Conservation (phyloP, 2,329 filamentous ascomycete genomes). For the Sphaerostilbella broomeana region DNA sequence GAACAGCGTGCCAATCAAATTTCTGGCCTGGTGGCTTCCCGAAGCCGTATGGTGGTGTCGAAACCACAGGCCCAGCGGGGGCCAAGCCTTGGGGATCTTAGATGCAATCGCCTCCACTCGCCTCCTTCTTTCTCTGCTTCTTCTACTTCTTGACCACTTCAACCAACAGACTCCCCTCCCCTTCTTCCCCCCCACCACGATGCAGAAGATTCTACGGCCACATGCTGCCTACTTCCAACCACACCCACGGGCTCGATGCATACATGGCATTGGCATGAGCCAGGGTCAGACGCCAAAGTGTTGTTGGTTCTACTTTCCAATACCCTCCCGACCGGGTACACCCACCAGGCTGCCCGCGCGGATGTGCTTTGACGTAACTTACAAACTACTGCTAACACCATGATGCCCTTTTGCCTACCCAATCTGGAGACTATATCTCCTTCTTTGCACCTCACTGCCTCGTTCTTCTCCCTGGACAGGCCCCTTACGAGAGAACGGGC, state of each 20-base stretch:
- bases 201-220: constrained; percentile 12
- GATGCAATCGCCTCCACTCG: constrained; percentile 13
- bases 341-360: constrained; percentile 12
- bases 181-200: constrained; percentile 5
- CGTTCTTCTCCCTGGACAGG: constrained; percentile 8
- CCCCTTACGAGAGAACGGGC: constrained; percentile 12
- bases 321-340: constrained; percentile 11
- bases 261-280: constrained; percentile 12
- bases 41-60: constrained; percentile 7
- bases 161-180: constrained; percentile 5
- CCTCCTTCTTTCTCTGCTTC: constrained; percentile 2
- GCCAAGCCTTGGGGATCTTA: constrained; percentile 10
- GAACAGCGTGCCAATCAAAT: no score
- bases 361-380: constrained; percentile 25
- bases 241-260: constrained; percentile 10
- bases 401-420: constrained; percentile 17
- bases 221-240: constrained; percentile 11
- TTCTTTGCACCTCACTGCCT: constrained; percentile 17
- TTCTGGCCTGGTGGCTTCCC: not conserved
- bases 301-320: constrained; percentile 12
- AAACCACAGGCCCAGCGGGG: constrained; percentile 4
- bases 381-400: constrained; percentile 15
- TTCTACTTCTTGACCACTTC: not conserved
- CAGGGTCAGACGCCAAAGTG: constrained; percentile 11
- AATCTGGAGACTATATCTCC: constrained; percentile 23